Evolutionary conservation across 495 filamentous ascomycete species (phyloP), one percentile per base, ranked within the genome.

Genomic region (Trichoderma reesei): DNA sequence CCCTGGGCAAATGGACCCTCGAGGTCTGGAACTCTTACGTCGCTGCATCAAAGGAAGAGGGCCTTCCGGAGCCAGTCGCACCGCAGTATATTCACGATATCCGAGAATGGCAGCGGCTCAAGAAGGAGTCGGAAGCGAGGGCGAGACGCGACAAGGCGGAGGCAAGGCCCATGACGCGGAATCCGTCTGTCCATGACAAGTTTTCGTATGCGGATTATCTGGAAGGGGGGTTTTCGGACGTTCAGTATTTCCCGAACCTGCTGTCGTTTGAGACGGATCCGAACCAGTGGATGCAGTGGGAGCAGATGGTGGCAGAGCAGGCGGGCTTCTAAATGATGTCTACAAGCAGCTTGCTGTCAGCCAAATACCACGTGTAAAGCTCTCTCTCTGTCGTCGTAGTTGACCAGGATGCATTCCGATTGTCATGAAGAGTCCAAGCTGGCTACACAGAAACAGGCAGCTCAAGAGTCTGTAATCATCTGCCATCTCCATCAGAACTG

Each of bases 1-100:
- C 73, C 1, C 63, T 75, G 31, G 71, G 72, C 3, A 74, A 73
- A 46, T 68, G 73, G 65, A 67, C 67, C 1, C 41, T 74, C 1
- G 70, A 71, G 33, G 69, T 72, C 13, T 75, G 68, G 71, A 63
- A 63, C 5, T 67, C 60, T 31, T 63, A 69, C 41, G 68, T 71
- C 54, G 72, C 66, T 18, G 67, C 65, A 20, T 61, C 62, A 26
- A 67, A 63, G 34, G 60, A 60, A 1, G 54, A 61, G 51, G 65
- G 65, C 1, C 63, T 65, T 34, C 65, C 65, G 13, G 65, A 67
- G 16, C 67, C 67, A 13, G 14, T 60, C 14, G 48, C 66, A 10
- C 67, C 67, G 6, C 51, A 59, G 9, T 69, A 67, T 26, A 69
- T 69, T 8, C 11, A 61, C 5, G 41, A 59, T 16, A 65, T 69